A percentile compares a stretch with the other conserved stretches of the same genome.
phyloP scores from a whole-genome alignment of 176 grass and related monocot species.

The Metroxylon sagu region DNA sequence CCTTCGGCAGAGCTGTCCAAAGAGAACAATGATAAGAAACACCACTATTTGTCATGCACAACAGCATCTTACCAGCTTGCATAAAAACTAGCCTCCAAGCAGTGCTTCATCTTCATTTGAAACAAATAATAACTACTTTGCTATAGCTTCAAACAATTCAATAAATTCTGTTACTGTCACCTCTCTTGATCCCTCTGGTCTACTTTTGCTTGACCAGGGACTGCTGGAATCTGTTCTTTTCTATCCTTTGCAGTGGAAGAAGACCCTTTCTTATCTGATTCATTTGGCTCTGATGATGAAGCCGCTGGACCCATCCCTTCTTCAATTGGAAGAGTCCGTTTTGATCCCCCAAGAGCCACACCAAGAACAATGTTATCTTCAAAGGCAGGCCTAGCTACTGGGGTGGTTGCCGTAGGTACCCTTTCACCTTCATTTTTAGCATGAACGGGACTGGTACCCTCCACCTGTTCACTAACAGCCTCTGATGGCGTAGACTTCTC shows the following conservation, averaged over 20 bases:
- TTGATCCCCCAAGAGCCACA: conserved; percentile 91
- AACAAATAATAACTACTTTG: neutral
- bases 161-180: conserved; percentile 7
- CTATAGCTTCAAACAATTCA: neutral
- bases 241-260: conserved; percentile 42
- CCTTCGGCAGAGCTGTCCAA: too few species aligned
- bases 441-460: conserved; percentile 24
- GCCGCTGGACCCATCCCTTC: conserved; percentile 46
- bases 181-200: conserved; percentile 47
- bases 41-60: too few species aligned
- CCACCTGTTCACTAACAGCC: conserved; percentile 29
- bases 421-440: conserved; percentile 54
- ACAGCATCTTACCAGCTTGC: too few species aligned
- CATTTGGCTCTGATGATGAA: conserved; percentile 50
- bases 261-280: conserved; percentile 40
- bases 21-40: too few species aligned
- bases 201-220: conserved; percentile 34
- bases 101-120: too few species aligned
- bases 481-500: conserved; percentile 31
- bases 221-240: conserved; percentile 25
- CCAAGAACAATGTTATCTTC: conserved; percentile 95
- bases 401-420: conserved; percentile 5
- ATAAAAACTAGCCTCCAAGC: too few species aligned
- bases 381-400: conserved; percentile 49
- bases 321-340: conserved; percentile 80